A percentile compares a stretch with the other conserved stretches of the same genome.
Evolutionary conservation across 2,329 filamentous ascomycete genomes (phyloP).

Genomic region (Drechslerella stenobrocha): DNA sequence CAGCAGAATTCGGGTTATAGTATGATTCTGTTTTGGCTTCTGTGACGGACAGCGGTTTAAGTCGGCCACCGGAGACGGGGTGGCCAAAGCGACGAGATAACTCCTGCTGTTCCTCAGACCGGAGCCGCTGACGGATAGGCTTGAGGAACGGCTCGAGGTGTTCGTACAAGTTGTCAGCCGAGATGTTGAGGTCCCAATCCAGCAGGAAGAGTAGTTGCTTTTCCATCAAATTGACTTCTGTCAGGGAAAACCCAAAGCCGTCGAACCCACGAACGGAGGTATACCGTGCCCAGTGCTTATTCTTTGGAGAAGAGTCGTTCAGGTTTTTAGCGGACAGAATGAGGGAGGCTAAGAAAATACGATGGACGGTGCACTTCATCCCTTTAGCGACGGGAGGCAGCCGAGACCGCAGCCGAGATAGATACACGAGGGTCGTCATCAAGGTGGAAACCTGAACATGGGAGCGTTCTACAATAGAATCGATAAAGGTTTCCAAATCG

Average conservation of each 20-base stretch:
- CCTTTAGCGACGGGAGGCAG: conserved; percentile 94
- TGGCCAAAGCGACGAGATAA: conserved; percentile 12
- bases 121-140: conserved; percentile 67
- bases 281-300: conserved; percentile 99
- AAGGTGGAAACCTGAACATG: conserved; percentile 96
- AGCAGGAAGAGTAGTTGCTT: conserved; percentile 94
- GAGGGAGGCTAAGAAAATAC: conserved; percentile 89
- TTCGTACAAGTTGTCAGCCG: conserved; percentile 78
- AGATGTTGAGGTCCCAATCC: conserved; percentile 90
- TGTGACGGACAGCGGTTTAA: background rate
- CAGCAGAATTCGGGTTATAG: background rate
- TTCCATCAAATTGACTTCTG: conserved; percentile 99
- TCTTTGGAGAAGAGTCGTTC: conserved; percentile 98
- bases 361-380: conserved; percentile 92
- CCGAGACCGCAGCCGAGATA: conserved; percentile 77
- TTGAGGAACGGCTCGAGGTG: conserved; percentile 87
- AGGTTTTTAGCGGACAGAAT: conserved; percentile 93
- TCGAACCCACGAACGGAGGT: conserved; percentile 73
- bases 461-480: conserved; percentile 82
- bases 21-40: background rate
- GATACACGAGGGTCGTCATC: conserved; percentile 95
- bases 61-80: background rate
- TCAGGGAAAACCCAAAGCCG: conserved; percentile 86
- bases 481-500: conserved; percentile 86
- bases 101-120: conserved; percentile 57